Evolutionary conservation across 441 rosid species (phyloP).

Genomic region (Omphalea diandra): DNA sequence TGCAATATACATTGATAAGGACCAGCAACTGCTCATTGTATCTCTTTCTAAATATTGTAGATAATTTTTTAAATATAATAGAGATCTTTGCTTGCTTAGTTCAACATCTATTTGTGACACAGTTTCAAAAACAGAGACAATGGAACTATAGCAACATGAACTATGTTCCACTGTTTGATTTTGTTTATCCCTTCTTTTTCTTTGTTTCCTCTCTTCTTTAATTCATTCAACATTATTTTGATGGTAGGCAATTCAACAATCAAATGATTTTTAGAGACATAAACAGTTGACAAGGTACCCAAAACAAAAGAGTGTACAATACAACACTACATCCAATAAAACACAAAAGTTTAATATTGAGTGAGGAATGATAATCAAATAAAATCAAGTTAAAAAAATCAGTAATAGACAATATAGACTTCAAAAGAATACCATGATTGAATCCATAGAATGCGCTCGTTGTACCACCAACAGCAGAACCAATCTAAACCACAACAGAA

Average conservation of each 20-base stretch:
- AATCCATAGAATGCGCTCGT: constrained; percentile 87
- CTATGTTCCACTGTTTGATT: background rate
- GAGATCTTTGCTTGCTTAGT: too few species aligned
- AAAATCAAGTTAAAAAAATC: constrained; percentile 2
- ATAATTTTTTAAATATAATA: too few species aligned
- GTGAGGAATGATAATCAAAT: background rate
- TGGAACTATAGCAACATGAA: too few species aligned
- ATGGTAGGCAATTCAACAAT: background rate
- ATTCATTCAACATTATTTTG: background rate
- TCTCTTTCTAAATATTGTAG: background rate
- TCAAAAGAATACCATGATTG: constrained; percentile 58
- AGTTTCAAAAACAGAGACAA: too few species aligned
- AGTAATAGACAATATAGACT: constrained; percentile 3
- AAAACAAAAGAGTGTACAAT: background rate
- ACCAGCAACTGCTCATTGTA: background rate
- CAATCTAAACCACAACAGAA: constrained; percentile 54
- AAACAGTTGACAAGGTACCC: background rate
- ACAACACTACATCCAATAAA: background rate
- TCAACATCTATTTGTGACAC: too few species aligned
- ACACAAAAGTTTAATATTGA: background rate
- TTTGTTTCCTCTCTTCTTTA: background rate
- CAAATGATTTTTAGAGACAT: background rate
- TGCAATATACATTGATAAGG: background rate
- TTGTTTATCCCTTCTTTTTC: background rate
- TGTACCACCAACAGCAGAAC: constrained; percentile 91